Percentiles rank a stretch among this genome's conserved stretches.
phyloP scores from a whole-genome alignment of 192 early-diverging fungal genomes.

The Coemansia sp. region DNA sequence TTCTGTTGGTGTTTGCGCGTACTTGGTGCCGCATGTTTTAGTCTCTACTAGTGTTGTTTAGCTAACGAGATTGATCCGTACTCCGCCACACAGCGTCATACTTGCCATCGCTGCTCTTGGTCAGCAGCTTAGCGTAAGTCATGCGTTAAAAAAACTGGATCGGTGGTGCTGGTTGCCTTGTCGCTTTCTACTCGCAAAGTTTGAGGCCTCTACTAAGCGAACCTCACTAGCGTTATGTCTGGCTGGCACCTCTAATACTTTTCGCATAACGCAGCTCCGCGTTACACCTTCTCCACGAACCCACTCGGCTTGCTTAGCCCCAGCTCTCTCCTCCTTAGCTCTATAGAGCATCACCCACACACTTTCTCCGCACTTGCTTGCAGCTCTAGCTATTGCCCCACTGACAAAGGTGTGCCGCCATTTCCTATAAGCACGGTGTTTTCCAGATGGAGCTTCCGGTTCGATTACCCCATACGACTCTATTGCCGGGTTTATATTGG shows the following conservation, averaged over 20 bases:
- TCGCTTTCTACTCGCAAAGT: neutral
- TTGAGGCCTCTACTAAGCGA: neutral
- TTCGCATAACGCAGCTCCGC: neutral
- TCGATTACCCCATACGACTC: neutral
- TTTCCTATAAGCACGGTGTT: neutral
- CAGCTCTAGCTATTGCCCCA: neutral
- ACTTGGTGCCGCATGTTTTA: slow-evolving; percentile 1
- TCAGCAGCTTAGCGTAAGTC: slow-evolving; percentile 5
- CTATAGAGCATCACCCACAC: slow-evolving; percentile 5
- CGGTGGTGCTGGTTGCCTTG: neutral
- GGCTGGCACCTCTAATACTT: neutral
- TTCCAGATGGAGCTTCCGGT: neutral
- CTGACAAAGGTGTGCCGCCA: neutral
- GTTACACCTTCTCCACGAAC: neutral
- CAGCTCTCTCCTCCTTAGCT: neutral
- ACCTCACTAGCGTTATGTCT: neutral
- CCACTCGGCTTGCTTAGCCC: neutral
- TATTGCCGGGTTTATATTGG: neutral
- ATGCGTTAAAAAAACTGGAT: neutral
- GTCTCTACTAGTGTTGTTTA: neutral
- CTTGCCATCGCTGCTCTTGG: slow-evolving; percentile 2
- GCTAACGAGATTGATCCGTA: neutral
- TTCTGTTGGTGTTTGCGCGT: slow-evolving; percentile 1
- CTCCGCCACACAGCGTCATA: no score
- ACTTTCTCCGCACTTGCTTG: slow-evolving; percentile 1